Percentiles rank a stretch among this genome's conserved stretches.
Evolutionary conservation across 768 basidiomycete species (phyloP).

Genomic region (Macrolepiota albuminosa): DNA sequence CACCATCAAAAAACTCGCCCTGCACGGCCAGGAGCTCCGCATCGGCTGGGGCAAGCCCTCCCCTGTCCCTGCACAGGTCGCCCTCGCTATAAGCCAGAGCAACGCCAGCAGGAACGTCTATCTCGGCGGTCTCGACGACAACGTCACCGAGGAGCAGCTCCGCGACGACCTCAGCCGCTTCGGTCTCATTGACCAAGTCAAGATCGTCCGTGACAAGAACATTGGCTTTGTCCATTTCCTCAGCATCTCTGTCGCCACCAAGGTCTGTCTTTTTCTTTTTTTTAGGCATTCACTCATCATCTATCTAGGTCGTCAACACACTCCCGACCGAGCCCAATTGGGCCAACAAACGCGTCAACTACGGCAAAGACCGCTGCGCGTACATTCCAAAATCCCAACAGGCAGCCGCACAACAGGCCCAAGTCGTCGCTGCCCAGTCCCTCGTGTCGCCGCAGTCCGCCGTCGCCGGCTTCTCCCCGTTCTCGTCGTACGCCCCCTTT

Average conservation of each 20-base stretch:
- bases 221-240: conserved; percentile 99
- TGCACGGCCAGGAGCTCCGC: conserved; percentile 96
- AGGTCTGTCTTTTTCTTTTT: conserved; percentile 47
- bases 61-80: conserved; percentile 81
- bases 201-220: conserved; percentile 98
- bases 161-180: conserved; percentile 90
- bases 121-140: conserved; percentile 88
- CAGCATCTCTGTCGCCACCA: conserved; percentile 90
- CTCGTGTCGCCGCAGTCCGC: conserved; percentile 52
- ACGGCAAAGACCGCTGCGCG: conserved; percentile 97
- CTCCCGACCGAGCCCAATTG: conserved; percentile 89
- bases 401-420: conserved; percentile 81
- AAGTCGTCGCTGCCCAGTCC: conserved; percentile 80
- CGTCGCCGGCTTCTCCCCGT: conserved; percentile 34
- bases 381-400: conserved; percentile 96
- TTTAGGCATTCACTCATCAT: neutral
- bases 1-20: conserved; percentile 84
- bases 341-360: conserved; percentile 96
- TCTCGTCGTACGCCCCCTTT: conserved; percentile 51
- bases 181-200: conserved; percentile 97
- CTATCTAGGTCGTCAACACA: conserved; percentile 79
- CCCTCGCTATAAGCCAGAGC: conserved; percentile 83
- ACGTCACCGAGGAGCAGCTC: conserved; percentile 85
- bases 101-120: conserved; percentile 97
- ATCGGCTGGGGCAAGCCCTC: conserved; percentile 98